Evolutionary conservation across 1,139 yeast genomes (phyloP).

Genomic region (Groenewaldozyma sp.): DNA sequence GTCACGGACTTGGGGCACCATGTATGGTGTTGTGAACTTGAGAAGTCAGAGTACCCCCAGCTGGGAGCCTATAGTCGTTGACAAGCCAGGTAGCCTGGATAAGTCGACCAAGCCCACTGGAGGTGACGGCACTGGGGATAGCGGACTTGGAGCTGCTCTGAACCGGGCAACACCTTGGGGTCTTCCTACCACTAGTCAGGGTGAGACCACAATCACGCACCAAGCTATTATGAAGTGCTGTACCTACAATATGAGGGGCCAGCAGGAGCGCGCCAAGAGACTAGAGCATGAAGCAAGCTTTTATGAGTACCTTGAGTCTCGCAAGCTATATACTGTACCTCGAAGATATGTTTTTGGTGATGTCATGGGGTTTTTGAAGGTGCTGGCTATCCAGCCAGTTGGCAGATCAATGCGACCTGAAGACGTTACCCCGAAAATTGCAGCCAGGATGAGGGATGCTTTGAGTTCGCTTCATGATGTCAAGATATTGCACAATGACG

Average conservation of each 20-base stretch:
- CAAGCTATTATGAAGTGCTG: slow-evolving; percentile 13
- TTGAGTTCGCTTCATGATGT: slow-evolving; percentile 17
- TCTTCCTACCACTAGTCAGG: neutral
- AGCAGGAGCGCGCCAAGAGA: slow-evolving; percentile 3
- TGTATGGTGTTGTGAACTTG: slow-evolving; percentile 7
- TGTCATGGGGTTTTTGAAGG: slow-evolving; percentile 17
- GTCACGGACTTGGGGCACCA: slow-evolving; percentile 10
- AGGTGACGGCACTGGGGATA: neutral
- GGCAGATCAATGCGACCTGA: slow-evolving; percentile 16
- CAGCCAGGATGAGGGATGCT: slow-evolving; percentile 15
- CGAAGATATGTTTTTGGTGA: slow-evolving; percentile 19
- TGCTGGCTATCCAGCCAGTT: slow-evolving; percentile 20
- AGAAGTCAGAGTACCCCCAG: neutral
- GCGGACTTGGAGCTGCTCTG: neutral
- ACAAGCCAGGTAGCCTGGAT: neutral
- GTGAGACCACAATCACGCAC: neutral
- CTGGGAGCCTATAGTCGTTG: neutral
- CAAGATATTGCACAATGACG: slow-evolving; percentile 19
- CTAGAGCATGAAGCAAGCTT: slow-evolving; percentile 21
- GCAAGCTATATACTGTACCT: slow-evolving; percentile 14
- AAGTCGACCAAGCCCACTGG: neutral
- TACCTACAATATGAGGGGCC: slow-evolving; percentile 8
- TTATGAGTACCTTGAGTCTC: slow-evolving; percentile 19
- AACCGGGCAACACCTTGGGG: neutral
- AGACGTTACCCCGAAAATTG: slow-evolving; percentile 13